A percentile compares a stretch with the other conserved stretches of the same genome.
These are phyloP conservation scores for Boletus patriciae DNA, from an alignment of 768 basidiomycete species.

Conservation along the genomic window DNA sequence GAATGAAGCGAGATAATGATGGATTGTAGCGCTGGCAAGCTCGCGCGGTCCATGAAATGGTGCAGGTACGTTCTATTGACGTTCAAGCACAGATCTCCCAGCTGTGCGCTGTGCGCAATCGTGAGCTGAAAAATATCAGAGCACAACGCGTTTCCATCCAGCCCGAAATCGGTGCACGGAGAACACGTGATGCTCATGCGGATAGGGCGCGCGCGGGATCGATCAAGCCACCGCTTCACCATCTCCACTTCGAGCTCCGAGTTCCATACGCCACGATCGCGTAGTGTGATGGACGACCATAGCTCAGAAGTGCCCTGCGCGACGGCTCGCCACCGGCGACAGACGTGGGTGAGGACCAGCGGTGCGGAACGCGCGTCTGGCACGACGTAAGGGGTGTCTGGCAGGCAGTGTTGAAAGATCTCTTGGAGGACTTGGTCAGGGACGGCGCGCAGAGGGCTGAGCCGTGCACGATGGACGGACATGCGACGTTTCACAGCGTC, in stretches of 20 bases:
- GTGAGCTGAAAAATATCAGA: constrained; percentile 26
- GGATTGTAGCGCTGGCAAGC: constrained; percentile 13
- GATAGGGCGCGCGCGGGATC: constrained; percentile 23
- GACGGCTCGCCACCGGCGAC: constrained; percentile 34
- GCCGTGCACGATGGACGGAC: constrained; percentile 24
- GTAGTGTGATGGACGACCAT: constrained; percentile 31
- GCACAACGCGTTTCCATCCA: background rate
- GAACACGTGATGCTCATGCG: constrained; percentile 21
- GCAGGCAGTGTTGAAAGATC: constrained; percentile 31
- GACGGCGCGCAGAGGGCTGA: constrained; percentile 30
- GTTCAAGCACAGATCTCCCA: constrained; percentile 19
- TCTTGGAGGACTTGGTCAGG: constrained; percentile 36
- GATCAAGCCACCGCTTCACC: constrained; percentile 24
- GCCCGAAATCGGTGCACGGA: constrained; percentile 20
- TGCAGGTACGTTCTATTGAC: constrained; percentile 22
- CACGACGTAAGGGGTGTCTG: constrained; percentile 20
- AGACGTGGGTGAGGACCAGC: constrained; percentile 34
- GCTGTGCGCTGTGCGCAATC: constrained; percentile 20
- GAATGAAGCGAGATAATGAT: constrained; percentile 19
- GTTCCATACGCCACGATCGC: constrained; percentile 34
- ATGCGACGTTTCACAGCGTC: constrained; percentile 15
- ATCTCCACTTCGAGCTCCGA: constrained; percentile 26
- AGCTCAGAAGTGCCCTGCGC: constrained; percentile 31
- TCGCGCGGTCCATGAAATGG: constrained; percentile 15
- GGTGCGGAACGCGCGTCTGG: constrained; percentile 29